A percentile compares a stretch with the other conserved stretches of the same genome.
phyloP scores from a whole-genome alignment of 2,329 filamentous ascomycete genomes.

The Sphaerulina musiva region DNA sequence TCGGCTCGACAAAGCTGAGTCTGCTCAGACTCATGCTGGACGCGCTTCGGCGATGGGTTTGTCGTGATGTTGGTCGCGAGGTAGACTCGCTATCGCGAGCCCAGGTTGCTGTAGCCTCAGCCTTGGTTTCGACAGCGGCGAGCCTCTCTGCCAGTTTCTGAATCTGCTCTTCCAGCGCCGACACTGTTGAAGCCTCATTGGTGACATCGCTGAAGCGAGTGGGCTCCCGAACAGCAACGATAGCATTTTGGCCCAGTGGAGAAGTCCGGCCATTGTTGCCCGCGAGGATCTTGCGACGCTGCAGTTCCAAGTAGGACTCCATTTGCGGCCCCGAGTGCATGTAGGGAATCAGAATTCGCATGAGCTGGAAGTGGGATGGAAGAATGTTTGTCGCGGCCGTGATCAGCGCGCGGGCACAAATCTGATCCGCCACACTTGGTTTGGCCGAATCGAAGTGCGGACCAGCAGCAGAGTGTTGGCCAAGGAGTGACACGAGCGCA shows the following conservation, averaged over 20 bases:
- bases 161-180: slow-evolving; percentile 10
- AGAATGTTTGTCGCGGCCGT: neutral
- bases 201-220: slow-evolving; percentile 3
- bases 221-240: slow-evolving; percentile 14
- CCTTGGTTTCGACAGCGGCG: slow-evolving; percentile 7
- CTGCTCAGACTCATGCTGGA: slow-evolving; percentile 9
- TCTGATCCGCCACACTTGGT: neutral
- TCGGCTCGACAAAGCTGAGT: slow-evolving; percentile 8
- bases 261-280: slow-evolving; percentile 2
- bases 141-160: slow-evolving; percentile 11
- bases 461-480: neutral
- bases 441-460: neutral
- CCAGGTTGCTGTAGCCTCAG: neutral
- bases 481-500: neutral
- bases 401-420: neutral
- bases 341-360: neutral
- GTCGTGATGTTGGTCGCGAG: slow-evolving; percentile 2
- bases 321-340: neutral
- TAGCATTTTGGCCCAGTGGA: slow-evolving; percentile 3
- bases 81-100: slow-evolving; percentile 4
- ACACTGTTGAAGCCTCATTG: slow-evolving; percentile 3
- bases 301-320: slow-evolving; percentile 13
- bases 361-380: neutral
- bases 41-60: slow-evolving; percentile 8
- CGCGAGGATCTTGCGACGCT: slow-evolving; percentile 13